Conservation (phyloP, 805 yeast genomes). For the Candida ulmi region DNA sequence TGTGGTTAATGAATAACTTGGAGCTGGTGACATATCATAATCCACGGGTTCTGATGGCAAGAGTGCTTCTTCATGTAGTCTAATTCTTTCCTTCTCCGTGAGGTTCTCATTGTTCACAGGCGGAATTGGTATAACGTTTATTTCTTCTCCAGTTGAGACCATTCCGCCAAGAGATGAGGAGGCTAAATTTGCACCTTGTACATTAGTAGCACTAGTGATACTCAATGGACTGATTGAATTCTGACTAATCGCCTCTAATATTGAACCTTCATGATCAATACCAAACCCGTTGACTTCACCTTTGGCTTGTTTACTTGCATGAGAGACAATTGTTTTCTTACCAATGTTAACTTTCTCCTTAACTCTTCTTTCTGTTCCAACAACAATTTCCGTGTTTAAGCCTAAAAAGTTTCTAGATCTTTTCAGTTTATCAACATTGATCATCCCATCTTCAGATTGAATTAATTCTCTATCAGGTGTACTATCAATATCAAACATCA, state of each 20-base stretch:
- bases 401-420: conserved; percentile 73
- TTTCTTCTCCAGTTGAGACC: conserved; percentile 8
- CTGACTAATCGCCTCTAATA: conserved; percentile 15
- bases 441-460: conserved; percentile 33
- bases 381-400: conserved; percentile 70
- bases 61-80: conserved; percentile 50
- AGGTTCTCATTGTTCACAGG: not conserved
- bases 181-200: not conserved
- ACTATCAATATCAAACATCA: conserved; percentile 22
- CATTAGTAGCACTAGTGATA: conserved; percentile 7
- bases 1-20: conserved; percentile 11
- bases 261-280: not conserved
- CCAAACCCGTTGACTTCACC: not conserved
- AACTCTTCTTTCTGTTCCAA: conserved; percentile 64
- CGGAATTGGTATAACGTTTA: not conserved
- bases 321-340: conserved; percentile 8
- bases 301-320: conserved; percentile 1
- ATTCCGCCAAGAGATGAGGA: not conserved
- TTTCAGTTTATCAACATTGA: conserved; percentile 77
- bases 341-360: conserved; percentile 10
- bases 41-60: conserved; percentile 52
- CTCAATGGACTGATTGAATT: conserved; percentile 22
- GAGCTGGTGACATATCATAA: conserved; percentile 12
- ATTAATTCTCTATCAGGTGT: conserved; percentile 16
- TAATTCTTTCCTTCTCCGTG: conserved; percentile 42